Conservation (phyloP, 2,329 filamentous ascomycete genomes). For the Aureobasidium sp. region DNA sequence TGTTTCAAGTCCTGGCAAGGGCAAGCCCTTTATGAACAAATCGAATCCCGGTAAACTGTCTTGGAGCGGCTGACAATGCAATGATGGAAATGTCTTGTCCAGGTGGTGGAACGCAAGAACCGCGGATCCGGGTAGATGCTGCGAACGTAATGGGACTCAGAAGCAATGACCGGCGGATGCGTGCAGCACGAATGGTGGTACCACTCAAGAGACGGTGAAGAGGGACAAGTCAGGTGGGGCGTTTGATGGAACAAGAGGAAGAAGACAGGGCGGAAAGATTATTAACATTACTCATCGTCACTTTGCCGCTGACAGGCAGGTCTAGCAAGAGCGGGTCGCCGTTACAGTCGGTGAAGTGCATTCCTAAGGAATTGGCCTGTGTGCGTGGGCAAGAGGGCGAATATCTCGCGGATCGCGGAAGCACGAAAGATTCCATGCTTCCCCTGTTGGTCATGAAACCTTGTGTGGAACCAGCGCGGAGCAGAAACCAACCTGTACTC, state of each 20-base stretch:
- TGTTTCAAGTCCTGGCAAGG: conserved; percentile 12
- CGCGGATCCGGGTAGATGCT: conserved; percentile 8
- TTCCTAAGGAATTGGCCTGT: conserved; percentile 11
- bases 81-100: conserved; percentile 7
- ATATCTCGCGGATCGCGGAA: conserved; percentile 11
- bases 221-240: conserved; percentile 4
- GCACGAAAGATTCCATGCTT: conserved; percentile 13
- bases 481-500: conserved; percentile 8
- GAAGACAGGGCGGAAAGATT: conserved; percentile 8
- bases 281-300: conserved; percentile 1
- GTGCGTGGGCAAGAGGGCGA: conserved; percentile 2
- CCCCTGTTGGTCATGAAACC: conserved; percentile 14
- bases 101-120: conserved; percentile 1
- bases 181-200: conserved; percentile 3
- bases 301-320: conserved; percentile 1
- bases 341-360: conserved; percentile 13
- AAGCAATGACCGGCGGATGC: conserved; percentile 1
- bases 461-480: conserved; percentile 13
- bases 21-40: conserved; percentile 6
- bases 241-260: neutral
- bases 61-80: conserved; percentile 11
- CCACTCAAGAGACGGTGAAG: conserved; percentile 8
- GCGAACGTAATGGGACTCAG: conserved; percentile 3
- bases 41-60: neutral
- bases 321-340: conserved; percentile 9